Base-by-base conservation (phyloP, 2,329 filamentous ascomycete genomes). In the Dothidotthia symphoricarpi region DNA sequence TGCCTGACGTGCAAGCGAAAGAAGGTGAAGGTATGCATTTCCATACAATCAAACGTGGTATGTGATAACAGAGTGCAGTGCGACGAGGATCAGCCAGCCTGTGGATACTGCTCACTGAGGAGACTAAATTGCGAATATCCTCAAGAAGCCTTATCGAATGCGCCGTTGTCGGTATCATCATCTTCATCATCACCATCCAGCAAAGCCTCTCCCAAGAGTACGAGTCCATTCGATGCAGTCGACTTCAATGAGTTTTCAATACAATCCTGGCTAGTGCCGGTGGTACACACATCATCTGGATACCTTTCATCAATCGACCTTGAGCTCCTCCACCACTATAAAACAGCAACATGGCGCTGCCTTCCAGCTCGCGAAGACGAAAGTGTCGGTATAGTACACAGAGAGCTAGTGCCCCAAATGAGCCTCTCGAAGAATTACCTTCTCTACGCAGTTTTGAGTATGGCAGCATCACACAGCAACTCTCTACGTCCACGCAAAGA, bases 1-100 rank as follows among this genome's bases (percentile, higher is more conserved):
- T 65, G 60, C 34, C 25, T 46, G 3, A 62, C 51, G 7, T 65
- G 61, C 39, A 65, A 64, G 36, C 47, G 46, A 13, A 65, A 62
- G 47, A 65, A 62, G 39, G 57, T 64, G 8, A 65, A 65, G 52
- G 61, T 64, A 45, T 25, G 30, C 15, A 22, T 14, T 26, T 11
- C 12, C 30, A 16, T 12, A 31, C 13, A 15, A 7, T 11, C 7
- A 12, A 9, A 9, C 13, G 16, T 24, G 6, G n/a, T 17, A 39
- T 22, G 35, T 7, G 39, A 10, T 49, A 19, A 45, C 33, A 0
- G 24, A 6, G 22, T 9, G 8, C 24, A 65, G 61, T 65, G 61
- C 34, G 58, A 65, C 46, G 60, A 65, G 39, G 16, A 26, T 4
- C 49, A 51, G 12, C 61, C 59, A 16, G 13, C 12, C 7, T 65